Evolutionary conservation across 495 filamentous ascomycete species (phyloP), one percentile per base, ranked within the genome.

Genomic region (Neurospora sp.): DNA sequence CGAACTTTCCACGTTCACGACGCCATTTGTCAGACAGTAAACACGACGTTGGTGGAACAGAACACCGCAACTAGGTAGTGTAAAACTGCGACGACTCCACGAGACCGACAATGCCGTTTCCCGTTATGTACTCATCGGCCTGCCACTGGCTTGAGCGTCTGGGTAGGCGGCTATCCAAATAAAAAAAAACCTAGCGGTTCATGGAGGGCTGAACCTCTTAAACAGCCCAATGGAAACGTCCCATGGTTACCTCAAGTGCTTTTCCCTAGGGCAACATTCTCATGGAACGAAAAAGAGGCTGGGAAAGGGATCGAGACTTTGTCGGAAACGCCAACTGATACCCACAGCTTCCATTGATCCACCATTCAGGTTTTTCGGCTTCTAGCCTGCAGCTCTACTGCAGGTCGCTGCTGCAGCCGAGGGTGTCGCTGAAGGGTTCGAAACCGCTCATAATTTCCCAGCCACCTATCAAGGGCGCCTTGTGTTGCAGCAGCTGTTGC

Each of bases 381-480:
- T 68, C 72, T 77, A 74, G 73, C 75, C 73, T 70, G 78, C 78
- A 79, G 75, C 70, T 74, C 27, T 66, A 66, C 53, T 66, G 53
- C 53, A 66, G 53, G 53, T 80, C 72, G 53, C 38, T 74, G 73
- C 72, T 68, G 77, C 76, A 77, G 73, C 76, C 71, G 70, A 77
- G 71, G 76, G 70, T 69, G 61, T 68, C 72, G 74, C 73, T 73
- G 66, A 66, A 70, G 71, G 38, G 4, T 10, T 71, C 38, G 53
- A 35, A 66, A 66, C 53, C 31, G 27, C 53, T 42, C 46, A 71
- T 53, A 46, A n/a, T 41, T 46, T 69, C 70, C 70, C 75, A 72
- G 53, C 72, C 73, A 72, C 73, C 70, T 71, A 71, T 73, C 69
- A 69, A 22, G 46, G 53, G 48, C 27, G 31, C 53, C 53, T 61